phyloP scores from a whole-genome alignment of 495 filamentous ascomycete genomes.

The Margaritispora aquatica region DNA sequence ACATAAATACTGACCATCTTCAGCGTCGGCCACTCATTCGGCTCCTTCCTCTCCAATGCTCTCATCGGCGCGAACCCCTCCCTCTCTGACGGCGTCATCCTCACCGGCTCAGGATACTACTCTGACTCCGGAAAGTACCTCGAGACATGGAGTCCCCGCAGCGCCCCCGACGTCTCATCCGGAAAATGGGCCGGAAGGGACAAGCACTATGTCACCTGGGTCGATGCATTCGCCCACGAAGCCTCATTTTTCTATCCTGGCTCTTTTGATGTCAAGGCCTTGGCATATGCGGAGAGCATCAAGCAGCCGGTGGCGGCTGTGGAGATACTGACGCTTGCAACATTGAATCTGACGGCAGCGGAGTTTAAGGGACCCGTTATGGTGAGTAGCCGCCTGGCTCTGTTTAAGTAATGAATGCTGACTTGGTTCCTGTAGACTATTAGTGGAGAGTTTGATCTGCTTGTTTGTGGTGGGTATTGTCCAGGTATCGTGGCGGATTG shows the following conservation, averaged over 20 bases:
- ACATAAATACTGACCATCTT: neutral
- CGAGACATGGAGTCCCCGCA: neutral
- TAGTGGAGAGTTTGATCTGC: constrained; percentile 2
- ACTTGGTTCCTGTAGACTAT: neutral
- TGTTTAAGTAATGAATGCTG: neutral
- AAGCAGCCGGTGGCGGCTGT: neutral
- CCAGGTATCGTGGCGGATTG: neutral
- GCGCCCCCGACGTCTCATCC: neutral
- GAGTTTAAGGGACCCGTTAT: constrained; percentile 1
- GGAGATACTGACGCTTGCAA: neutral
- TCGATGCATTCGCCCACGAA: neutral
- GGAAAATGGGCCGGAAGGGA: constrained; percentile 2
- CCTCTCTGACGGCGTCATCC: constrained; percentile 3
- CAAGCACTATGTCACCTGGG: neutral
- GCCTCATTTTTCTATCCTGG: neutral
- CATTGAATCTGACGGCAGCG: neutral
- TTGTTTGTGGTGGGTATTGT: constrained; percentile 8
- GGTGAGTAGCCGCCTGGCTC: neutral
- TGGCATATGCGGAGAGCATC: neutral
- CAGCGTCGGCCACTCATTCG: constrained; percentile 48
- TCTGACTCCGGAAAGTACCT: neutral
- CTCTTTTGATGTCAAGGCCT: neutral
- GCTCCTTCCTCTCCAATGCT: constrained; percentile 34
- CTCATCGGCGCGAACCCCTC: constrained; percentile 16
- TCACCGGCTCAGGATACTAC: constrained; percentile 5